Percentiles rank a stretch among this genome's conserved stretches.
Evolutionary conservation across 495 filamentous ascomycete species (phyloP).

Genomic region (Penicillium tannophilum): DNA sequence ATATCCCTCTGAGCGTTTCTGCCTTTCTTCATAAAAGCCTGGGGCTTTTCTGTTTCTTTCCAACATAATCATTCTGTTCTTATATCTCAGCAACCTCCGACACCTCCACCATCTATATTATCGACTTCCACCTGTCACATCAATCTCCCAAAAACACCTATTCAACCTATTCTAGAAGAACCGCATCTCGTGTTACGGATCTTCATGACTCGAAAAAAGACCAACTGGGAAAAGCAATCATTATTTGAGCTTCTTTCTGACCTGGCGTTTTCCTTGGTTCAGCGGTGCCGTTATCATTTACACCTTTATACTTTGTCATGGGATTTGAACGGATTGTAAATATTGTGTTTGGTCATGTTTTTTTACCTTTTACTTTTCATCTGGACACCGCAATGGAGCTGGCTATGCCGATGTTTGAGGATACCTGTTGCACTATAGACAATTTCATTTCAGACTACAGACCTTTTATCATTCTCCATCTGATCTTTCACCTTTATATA

Average conservation of each 20-base stretch:
- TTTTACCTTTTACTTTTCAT: background rate
- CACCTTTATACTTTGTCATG: constrained; percentile 1
- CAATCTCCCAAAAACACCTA: background rate
- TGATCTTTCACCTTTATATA: no score
- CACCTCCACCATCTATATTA: constrained; percentile 1
- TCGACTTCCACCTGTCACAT: background rate
- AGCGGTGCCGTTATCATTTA: background rate
- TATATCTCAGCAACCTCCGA: background rate
- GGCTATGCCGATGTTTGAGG: background rate
- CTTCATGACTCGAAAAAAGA: background rate
- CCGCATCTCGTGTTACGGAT: background rate
- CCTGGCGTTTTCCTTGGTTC: constrained; percentile 1
- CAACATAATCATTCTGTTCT: constrained; percentile 1
- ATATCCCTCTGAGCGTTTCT: constrained; percentile 37
- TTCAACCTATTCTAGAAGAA: background rate
- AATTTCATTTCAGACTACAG: background rate
- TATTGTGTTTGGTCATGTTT: background rate
- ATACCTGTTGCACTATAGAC: constrained; percentile 8
- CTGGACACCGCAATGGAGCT: background rate
- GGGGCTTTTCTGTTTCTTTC: constrained; percentile 26
- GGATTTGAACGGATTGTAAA: constrained; percentile 1
- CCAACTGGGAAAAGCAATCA: constrained; percentile 1
- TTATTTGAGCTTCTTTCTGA: constrained; percentile 3
- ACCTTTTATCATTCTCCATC: background rate
- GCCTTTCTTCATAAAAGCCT: constrained; percentile 23